These are phyloP conservation scores for Byssothecium circinans DNA, from an alignment of 2,329 filamentous ascomycete species.

Conservation along the genomic window DNA sequence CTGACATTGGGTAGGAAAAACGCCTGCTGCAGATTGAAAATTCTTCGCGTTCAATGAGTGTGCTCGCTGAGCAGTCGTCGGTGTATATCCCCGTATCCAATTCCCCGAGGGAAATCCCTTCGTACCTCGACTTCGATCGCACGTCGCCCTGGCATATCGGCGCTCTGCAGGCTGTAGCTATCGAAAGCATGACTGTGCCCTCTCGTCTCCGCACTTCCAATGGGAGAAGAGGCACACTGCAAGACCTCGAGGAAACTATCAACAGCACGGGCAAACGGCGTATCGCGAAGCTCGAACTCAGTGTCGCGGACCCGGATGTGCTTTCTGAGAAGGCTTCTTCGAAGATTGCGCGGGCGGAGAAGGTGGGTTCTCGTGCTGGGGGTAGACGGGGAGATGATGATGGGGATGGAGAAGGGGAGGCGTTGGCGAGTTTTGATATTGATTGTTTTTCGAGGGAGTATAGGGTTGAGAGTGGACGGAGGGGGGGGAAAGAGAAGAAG, in stretches of 20 bases:
- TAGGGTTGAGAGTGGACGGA: slow-evolving; percentile 15
- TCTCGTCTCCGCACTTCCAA: slow-evolving; percentile 62
- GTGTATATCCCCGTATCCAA: slow-evolving; percentile 73
- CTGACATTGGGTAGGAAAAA: slow-evolving; percentile 62
- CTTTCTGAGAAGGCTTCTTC: slow-evolving; percentile 27
- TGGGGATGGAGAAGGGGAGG: slow-evolving; percentile 16
- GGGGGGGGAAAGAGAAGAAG: slow-evolving; percentile 18
- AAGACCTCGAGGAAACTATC: slow-evolving; percentile 65
- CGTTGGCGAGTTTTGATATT: slow-evolving; percentile 35
- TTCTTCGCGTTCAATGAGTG: slow-evolving; percentile 69
- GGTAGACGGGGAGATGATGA: slow-evolving; percentile 9
- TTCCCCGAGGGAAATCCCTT: slow-evolving; percentile 59
- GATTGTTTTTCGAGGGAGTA: slow-evolving; percentile 39
- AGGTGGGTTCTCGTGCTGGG: slow-evolving; percentile 25
- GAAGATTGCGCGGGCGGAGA: slow-evolving; percentile 29
- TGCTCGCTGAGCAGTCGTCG: slow-evolving; percentile 70
- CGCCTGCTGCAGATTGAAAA: slow-evolving; percentile 70
- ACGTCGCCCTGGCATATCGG: slow-evolving; percentile 77
- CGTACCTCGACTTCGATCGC: slow-evolving; percentile 61
- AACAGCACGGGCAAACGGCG: slow-evolving; percentile 78
- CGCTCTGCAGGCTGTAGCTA: slow-evolving; percentile 71
- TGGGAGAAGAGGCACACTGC: slow-evolving; percentile 55
- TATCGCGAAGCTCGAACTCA: slow-evolving; percentile 74
- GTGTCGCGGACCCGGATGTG: slow-evolving; percentile 50
- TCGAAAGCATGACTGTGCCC: slow-evolving; percentile 79